Percentiles rank a stretch among this genome's conserved stretches.
phyloP scores from a whole-genome alignment of 2,329 filamentous ascomycete species.

The Fusarium sp. region DNA sequence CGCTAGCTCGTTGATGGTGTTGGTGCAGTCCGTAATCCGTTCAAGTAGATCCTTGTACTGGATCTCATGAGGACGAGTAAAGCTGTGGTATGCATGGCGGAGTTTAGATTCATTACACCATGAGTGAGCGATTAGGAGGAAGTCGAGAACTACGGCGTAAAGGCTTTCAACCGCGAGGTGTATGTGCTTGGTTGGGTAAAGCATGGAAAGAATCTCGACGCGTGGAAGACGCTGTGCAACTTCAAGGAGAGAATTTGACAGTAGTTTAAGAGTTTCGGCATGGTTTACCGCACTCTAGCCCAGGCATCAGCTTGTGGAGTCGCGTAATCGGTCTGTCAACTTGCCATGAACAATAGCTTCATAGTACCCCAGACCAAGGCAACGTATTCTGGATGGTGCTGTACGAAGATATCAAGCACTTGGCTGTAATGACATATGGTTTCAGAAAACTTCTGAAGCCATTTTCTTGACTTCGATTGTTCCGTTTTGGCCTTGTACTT shows the following conservation, averaged over 20 bases:
- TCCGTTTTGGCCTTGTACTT: neutral
- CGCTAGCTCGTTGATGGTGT: neutral
- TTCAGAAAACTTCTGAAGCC: neutral
- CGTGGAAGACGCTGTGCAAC: slow-evolving; percentile 5
- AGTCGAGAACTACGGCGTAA: slow-evolving; percentile 9
- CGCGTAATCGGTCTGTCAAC: rapidly evolving
- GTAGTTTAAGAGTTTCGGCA: neutral
- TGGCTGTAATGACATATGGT: slow-evolving; percentile 9
- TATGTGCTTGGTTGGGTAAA: slow-evolving; percentile 11
- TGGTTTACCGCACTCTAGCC: neutral
- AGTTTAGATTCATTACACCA: slow-evolving; percentile 22
- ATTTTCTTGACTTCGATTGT: neutral
- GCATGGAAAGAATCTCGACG: neutral
- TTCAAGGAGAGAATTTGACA: neutral
- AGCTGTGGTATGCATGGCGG: slow-evolving; percentile 9
- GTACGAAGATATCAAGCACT: slow-evolving; percentile 17
- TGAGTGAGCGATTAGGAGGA: slow-evolving; percentile 3
- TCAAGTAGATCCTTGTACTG: neutral
- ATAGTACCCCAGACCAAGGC: slow-evolving; percentile 15
- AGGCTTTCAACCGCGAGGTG: neutral
- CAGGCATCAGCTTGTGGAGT: neutral
- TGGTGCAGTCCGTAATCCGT: neutral
- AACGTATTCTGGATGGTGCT: slow-evolving; percentile 24
- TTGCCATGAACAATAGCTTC: slow-evolving; percentile 17
- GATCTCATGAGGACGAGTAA: slow-evolving; percentile 8